Conservation (phyloP, 2,329 filamentous ascomycete species). For the Graphilbum fragrans region DNA sequence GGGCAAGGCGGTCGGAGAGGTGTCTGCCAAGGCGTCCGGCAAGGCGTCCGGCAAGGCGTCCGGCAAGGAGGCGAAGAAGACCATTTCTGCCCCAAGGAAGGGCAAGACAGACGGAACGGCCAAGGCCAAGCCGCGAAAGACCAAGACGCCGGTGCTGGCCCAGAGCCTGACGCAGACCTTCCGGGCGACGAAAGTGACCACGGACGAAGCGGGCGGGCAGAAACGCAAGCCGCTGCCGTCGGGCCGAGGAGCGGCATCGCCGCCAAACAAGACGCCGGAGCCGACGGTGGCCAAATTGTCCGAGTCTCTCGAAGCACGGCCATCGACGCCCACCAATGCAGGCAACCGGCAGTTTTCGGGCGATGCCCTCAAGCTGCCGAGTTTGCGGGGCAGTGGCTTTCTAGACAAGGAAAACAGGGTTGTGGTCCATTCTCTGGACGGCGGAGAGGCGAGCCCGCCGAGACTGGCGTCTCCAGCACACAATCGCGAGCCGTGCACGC, state of each 20-base stretch:
- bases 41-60: conserved; percentile 13
- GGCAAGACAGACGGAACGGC: background rate
- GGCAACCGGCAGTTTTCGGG: background rate
- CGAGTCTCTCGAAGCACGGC: background rate
- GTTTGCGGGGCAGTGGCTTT: conserved; percentile 1
- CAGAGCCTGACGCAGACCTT: conserved; percentile 25
- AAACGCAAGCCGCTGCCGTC: conserved; percentile 2
- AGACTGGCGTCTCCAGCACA: background rate
- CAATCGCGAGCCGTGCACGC: background rate
- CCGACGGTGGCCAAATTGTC: background rate
- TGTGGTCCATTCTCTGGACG: no score
- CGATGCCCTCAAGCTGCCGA: conserved; percentile 3
- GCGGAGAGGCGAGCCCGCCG: no score
- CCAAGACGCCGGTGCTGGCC: conserved; percentile 12
- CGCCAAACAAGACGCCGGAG: background rate
- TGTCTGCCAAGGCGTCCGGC: conserved; percentile 5
- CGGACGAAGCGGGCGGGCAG: conserved; percentile 3
- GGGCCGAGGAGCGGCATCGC: background rate
- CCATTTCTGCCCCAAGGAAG: background rate
- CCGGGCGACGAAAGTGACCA: conserved; percentile 28
- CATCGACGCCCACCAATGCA: background rate
- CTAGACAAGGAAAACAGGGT: conserved; percentile 1
- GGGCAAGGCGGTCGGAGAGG: conserved; percentile 1
- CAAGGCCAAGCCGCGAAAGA: conserved; percentile 21
- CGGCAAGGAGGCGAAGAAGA: conserved; percentile 1